A percentile compares a stretch with the other conserved stretches of the same genome.
phyloP scores from a whole-genome alignment of 2,329 filamentous ascomycete species.

The Pseudogymnoascus sp. region DNA sequence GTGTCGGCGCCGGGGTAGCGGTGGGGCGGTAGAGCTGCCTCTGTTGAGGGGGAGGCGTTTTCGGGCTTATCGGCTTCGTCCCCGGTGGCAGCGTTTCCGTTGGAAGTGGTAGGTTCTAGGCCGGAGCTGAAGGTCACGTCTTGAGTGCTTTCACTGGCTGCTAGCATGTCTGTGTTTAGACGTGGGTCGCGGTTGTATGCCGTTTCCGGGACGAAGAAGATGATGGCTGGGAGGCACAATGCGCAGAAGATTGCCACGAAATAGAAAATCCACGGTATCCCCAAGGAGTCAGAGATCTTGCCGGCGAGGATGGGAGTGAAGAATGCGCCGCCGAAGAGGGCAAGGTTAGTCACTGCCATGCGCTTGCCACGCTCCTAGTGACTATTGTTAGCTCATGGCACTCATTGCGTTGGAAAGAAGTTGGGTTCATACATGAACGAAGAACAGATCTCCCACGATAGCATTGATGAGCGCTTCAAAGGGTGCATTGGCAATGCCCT shows the following conservation, averaged over 20 bases:
- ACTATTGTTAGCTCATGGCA: conserved; percentile 8
- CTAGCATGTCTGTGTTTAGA: conserved; percentile 62
- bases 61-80: neutral
- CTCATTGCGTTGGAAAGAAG: neutral
- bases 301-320: conserved; percentile 85
- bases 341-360: conserved; percentile 73
- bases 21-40: conserved; percentile 1
- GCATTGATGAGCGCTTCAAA: conserved; percentile 89
- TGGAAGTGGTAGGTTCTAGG: neutral
- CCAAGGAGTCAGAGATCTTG: conserved; percentile 67
- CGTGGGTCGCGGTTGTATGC: conserved; percentile 60
- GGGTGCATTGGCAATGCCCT: conserved; percentile 79
- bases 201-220: conserved; percentile 80
- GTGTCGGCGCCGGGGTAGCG: conserved; percentile 8
- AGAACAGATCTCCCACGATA: conserved; percentile 82
- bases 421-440: conserved; percentile 60
- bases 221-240: conserved; percentile 59
- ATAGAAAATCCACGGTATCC: conserved; percentile 87
- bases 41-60: neutral
- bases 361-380: conserved; percentile 64
- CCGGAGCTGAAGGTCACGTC: neutral
- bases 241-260: conserved; percentile 79
- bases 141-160: conserved; percentile 14
- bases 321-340: conserved; percentile 65
- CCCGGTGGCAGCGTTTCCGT: neutral